Evolutionary conservation across 768 basidiomycete species (phyloP).

Genomic region (Kwoniella dendrophila): DNA sequence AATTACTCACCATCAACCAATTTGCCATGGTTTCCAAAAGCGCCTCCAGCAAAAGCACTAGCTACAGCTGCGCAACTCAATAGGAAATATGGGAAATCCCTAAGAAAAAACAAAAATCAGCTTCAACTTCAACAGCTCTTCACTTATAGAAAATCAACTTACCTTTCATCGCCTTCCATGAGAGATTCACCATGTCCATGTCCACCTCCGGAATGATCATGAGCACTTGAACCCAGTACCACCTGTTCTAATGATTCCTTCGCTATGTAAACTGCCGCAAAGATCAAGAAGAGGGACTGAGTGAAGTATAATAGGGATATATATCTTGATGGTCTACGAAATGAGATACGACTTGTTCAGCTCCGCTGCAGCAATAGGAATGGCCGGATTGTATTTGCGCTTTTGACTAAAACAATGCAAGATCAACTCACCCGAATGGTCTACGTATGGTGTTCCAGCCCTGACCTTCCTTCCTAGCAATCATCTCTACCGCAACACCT

Average conservation of each 20-base stretch:
- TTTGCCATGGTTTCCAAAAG: conserved; percentile 56
- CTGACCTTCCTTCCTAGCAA: conserved; percentile 43
- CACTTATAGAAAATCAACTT: conserved; percentile 15
- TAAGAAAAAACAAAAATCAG: conserved; percentile 28
- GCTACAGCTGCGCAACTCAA: conserved; percentile 37
- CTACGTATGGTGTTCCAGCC: conserved; percentile 55
- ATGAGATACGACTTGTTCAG: too few species aligned
- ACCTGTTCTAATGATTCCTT: conserved; percentile 96
- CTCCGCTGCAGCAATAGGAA: conserved; percentile 49
- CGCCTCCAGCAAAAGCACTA: conserved; percentile 47
- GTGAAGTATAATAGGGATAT: conserved; percentile 68
- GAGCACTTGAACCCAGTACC: conserved; percentile 60
- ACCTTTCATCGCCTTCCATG: conserved; percentile 45
- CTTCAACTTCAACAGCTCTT: conserved; percentile 5
- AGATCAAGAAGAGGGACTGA: conserved; percentile 90
- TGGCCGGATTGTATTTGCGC: neutral
- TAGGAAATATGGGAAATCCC: conserved; percentile 41
- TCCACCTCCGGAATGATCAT: conserved; percentile 45
- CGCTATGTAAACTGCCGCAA: conserved; percentile 90
- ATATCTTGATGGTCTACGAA: conserved; percentile 39
- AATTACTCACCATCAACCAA: conserved; percentile 56
- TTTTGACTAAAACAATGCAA: neutral
- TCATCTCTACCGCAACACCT: conserved; percentile 66
- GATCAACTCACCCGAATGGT: conserved; percentile 66
- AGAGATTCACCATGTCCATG: conserved; percentile 65